phyloP scores from a whole-genome alignment of 1,139 yeast genomes.

The Pichia norvegensis region DNA sequence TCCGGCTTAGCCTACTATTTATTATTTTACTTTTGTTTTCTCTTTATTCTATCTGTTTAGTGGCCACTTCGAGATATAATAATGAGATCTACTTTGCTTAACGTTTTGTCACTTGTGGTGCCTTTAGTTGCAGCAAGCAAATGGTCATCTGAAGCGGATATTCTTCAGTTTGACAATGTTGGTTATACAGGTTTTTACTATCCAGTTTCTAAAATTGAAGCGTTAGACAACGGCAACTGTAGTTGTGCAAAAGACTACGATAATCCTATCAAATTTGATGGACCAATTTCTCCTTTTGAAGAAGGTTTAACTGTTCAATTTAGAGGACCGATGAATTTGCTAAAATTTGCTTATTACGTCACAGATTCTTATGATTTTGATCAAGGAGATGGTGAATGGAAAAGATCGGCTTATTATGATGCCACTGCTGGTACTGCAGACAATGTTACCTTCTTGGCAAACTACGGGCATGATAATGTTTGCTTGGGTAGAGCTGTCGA shows the following conservation, averaged over 20 bases:
- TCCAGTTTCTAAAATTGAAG: constrained; percentile 40
- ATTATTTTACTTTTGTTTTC: too few relatives aligned
- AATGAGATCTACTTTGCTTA: not conserved
- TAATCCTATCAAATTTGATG: constrained; percentile 40
- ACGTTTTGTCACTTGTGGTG: not conserved
- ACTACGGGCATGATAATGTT: constrained; percentile 40
- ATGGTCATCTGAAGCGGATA: constrained; percentile 29
- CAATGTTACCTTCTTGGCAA: constrained; percentile 60
- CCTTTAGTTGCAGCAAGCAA: constrained; percentile 5
- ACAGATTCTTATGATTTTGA: constrained; percentile 30
- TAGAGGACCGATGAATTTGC: constrained; percentile 65
- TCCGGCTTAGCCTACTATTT: too few relatives aligned
- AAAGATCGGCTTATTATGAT: constrained; percentile 40
- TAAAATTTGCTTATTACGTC: constrained; percentile 58
- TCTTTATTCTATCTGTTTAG: too few relatives aligned
- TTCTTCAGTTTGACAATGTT: constrained; percentile 47
- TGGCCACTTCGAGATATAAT: too few relatives aligned
- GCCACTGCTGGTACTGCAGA: constrained; percentile 34
- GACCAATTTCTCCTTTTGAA: constrained; percentile 59
- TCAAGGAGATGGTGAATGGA: constrained; percentile 34
- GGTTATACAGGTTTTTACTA: constrained; percentile 61
- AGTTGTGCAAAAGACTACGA: constrained; percentile 40
- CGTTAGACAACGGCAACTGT: constrained; percentile 45
- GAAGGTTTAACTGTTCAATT: constrained; percentile 72
- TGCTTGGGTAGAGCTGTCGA: constrained; percentile 64